Base-by-base conservation (phyloP, 192 early-diverging fungal species). In the Diversispora epigaea region DNA sequence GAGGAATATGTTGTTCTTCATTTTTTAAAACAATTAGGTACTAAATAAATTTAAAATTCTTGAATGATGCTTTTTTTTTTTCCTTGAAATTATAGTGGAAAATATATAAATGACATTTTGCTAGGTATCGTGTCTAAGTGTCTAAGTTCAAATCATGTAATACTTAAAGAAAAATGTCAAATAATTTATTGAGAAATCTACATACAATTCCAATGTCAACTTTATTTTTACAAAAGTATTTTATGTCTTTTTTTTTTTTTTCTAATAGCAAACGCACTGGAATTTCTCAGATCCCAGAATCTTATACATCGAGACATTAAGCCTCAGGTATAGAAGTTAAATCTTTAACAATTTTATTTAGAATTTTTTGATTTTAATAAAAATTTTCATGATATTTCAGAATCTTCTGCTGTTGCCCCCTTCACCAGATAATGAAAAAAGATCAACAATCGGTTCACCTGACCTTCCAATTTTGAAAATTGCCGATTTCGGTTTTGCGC, bases 401-500 rank as follows among this genome's bases (percentile, higher is more conserved):
- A 95, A 96, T 80, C 87, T 96, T 11, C 83, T 94, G 15, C 79
- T 98, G n/a, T 82, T 87, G 54, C 90, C 91, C 12, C 80, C 91
- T 41, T 78, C 83, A 21, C 76, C 69, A 25, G 45, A 67, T 75
- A 84, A 87, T 68, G 78, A 71, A 80, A 77, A 76, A 60, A 71
- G 15, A 19, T 71, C 78, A 40, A 15, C 71, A 49, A 75, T 83
- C 65, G 62, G 83, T 78, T 80, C 79, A 32, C 83, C 87, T 60
- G 83, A 86, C 8, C 76, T 94, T 22, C 97, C 97, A 15, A 82
- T 83, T 39, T 82, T 99, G 12, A 97, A 98, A 75, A 87, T 99
- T 12, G 98, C 95, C 9, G 98, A 99, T 79, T 99, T 99, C 83
- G 98, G 98, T 11, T 99, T 99, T 85, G 96, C 98, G 3, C 87